These are phyloP conservation scores for Aspergillus pseudonomiae DNA, from an alignment of 2,329 filamentous ascomycete species.

Conservation along the genomic window DNA sequence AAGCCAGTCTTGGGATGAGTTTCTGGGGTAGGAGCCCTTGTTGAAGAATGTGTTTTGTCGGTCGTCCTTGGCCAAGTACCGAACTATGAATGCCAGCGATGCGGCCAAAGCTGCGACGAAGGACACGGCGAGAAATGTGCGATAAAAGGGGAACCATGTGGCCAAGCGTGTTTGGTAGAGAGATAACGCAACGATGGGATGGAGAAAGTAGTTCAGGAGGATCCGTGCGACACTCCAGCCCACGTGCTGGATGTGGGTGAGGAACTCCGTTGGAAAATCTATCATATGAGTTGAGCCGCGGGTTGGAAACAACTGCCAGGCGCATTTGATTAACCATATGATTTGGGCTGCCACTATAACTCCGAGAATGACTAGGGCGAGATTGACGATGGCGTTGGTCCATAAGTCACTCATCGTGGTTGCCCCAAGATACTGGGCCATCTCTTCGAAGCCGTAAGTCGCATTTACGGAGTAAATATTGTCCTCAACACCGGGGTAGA, in stretches of 20 bases:
- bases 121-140: conserved; percentile 11
- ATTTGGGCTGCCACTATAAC: conserved; percentile 4
- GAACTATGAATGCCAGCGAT: conserved; percentile 1
- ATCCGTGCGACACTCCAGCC: conserved; percentile 13
- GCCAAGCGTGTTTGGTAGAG: conserved; percentile 10
- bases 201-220: conserved; percentile 14
- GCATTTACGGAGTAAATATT: conserved; percentile 15
- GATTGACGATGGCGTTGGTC: conserved; percentile 18
- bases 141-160: conserved; percentile 5
- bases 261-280: background rate
- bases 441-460: conserved; percentile 18
- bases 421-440: conserved; percentile 19
- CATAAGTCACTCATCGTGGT: conserved; percentile 15
- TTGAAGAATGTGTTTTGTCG: background rate
- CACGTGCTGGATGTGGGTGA: conserved; percentile 7
- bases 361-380: conserved; percentile 8
- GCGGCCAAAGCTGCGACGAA: background rate
- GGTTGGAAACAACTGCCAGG: conserved; percentile 1
- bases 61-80: background rate
- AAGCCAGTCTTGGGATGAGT: background rate
- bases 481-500: conserved; percentile 17
- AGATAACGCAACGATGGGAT: conserved; percentile 14
- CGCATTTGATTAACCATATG: conserved; percentile 4
- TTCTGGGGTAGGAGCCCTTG: background rate
- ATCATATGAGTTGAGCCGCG: background rate